Conservation (phyloP, 2,329 filamentous ascomycete species). For the Fusarium nisikadoi region DNA sequence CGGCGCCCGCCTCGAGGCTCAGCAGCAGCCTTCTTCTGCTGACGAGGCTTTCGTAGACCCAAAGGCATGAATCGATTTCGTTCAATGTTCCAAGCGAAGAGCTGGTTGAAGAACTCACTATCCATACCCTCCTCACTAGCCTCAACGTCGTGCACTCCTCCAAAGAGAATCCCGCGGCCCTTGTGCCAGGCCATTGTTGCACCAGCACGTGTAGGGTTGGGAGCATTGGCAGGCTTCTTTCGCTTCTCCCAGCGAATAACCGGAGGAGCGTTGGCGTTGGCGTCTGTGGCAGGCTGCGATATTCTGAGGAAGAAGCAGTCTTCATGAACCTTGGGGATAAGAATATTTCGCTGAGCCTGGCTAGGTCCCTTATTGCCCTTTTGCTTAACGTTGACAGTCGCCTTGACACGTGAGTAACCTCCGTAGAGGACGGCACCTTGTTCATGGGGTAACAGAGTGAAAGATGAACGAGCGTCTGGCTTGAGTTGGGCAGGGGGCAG, state of each 20-base stretch:
- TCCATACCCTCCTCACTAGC: conserved; percentile 94
- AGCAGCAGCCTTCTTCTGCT: conserved; percentile 66
- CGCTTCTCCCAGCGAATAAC: conserved; percentile 89
- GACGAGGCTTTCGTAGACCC: conserved; percentile 77
- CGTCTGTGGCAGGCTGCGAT: conserved; percentile 75
- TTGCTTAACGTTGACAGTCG: conserved; percentile 69
- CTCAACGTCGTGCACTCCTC: conserved; percentile 93
- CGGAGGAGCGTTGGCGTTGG: conserved; percentile 72
- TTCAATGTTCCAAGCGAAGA: conserved; percentile 95
- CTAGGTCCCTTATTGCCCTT: conserved; percentile 65
- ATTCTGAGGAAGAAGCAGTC: conserved; percentile 95
- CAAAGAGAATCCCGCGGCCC: conserved; percentile 91
- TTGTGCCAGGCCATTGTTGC: conserved; percentile 96
- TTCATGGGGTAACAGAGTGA: conserved; percentile 91
- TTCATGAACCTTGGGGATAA: conserved; percentile 91
- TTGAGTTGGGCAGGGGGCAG: conserved; percentile 83
- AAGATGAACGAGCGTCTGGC: conserved; percentile 90
- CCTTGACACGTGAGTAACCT: conserved; percentile 92
- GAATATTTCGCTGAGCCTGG: conserved; percentile 73
- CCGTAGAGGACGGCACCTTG: conserved; percentile 90
- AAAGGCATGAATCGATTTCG: conserved; percentile 94
- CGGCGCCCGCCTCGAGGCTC: conserved; percentile 67
- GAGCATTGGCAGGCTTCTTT: conserved; percentile 91
- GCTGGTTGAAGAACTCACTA: conserved; percentile 93
- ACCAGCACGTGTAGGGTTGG: conserved; percentile 84